These are phyloP conservation scores for Peziza echinospora DNA, from an alignment of 495 filamentous ascomycete species.

Conservation along the genomic window DNA sequence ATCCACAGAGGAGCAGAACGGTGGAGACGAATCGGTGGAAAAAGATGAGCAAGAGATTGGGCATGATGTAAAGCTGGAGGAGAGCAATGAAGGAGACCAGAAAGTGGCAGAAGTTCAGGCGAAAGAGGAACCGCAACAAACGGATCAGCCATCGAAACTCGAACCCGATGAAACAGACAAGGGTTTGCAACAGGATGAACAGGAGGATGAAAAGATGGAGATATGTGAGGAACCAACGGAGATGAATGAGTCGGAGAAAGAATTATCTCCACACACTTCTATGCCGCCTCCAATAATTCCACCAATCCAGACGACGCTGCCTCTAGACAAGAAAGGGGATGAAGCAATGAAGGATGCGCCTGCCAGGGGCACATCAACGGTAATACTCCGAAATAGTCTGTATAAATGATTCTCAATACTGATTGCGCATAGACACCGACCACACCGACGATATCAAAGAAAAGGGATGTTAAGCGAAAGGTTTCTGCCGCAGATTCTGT, in stretches of 20 bases:
- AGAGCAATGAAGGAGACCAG: slow-evolving; percentile 9
- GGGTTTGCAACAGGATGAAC: neutral
- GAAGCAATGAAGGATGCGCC: neutral
- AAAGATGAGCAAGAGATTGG: no score
- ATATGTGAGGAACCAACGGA: neutral
- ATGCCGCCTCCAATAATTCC: neutral
- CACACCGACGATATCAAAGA: slow-evolving; percentile 1
- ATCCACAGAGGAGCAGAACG: slow-evolving; percentile 4
- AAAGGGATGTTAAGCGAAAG: slow-evolving; percentile 4
- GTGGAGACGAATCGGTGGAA: slow-evolving; percentile 2
- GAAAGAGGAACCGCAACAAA: slow-evolving; percentile 1
- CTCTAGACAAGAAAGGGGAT: neutral
- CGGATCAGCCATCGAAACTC: neutral
- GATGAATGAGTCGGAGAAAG: neutral
- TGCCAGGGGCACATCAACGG: neutral
- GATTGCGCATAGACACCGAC: slow-evolving; percentile 5
- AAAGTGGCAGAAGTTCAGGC: slow-evolving; percentile 1
- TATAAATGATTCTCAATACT: no score
- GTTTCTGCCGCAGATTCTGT: slow-evolving; percentile 8
- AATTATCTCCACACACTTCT: neutral
- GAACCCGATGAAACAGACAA: neutral
- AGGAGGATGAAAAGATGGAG: neutral
- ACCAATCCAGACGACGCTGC: neutral
- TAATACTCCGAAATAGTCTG: slow-evolving; percentile 3
- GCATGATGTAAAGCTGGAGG: no score